These are phyloP conservation scores for Diaporthe helianthi DNA, from an alignment of 2,329 filamentous ascomycete species.

Conservation along the genomic window DNA sequence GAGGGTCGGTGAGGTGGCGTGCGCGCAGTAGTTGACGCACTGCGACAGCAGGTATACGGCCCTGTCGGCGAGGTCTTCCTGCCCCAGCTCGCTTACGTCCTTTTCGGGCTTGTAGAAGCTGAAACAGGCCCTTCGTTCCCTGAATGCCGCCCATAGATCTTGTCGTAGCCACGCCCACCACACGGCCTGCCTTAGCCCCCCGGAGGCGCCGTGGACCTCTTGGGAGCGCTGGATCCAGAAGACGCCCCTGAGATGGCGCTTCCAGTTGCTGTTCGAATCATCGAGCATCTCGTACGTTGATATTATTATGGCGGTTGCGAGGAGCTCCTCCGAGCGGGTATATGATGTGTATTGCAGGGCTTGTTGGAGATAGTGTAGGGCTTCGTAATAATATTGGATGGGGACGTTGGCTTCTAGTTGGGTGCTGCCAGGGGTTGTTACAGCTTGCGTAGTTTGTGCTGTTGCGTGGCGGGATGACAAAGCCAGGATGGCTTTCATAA, in stretches of 20 bases:
- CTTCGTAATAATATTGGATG: conserved; percentile 42
- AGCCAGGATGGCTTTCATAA: conserved; percentile 37
- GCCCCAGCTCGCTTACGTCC: background rate
- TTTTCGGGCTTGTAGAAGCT: background rate
- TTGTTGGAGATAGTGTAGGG: conserved; percentile 41
- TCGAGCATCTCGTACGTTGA: conserved; percentile 44
- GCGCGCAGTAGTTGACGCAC: conserved; percentile 54
- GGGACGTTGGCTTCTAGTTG: conserved; percentile 14
- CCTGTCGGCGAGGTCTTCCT: background rate
- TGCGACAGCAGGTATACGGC: conserved; percentile 48
- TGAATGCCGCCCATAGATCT: conserved; percentile 39
- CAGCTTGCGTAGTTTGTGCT: conserved; percentile 47
- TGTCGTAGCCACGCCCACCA: conserved; percentile 45
- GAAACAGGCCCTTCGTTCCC: background rate
- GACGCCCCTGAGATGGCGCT: conserved; percentile 42
- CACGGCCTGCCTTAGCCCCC: conserved; percentile 39
- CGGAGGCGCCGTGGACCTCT: conserved; percentile 40
- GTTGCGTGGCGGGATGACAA: conserved; percentile 52
- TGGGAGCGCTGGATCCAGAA: conserved; percentile 42
- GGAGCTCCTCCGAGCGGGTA: conserved; percentile 41
- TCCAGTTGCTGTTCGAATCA: conserved; percentile 41
- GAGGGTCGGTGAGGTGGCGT: background rate
- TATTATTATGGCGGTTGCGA: conserved; percentile 41
- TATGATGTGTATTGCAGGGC: conserved; percentile 40
- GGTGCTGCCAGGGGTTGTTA: background rate